phyloP scores from a whole-genome alignment of 2,329 filamentous ascomycete species.

The Helotiales sp. region DNA sequence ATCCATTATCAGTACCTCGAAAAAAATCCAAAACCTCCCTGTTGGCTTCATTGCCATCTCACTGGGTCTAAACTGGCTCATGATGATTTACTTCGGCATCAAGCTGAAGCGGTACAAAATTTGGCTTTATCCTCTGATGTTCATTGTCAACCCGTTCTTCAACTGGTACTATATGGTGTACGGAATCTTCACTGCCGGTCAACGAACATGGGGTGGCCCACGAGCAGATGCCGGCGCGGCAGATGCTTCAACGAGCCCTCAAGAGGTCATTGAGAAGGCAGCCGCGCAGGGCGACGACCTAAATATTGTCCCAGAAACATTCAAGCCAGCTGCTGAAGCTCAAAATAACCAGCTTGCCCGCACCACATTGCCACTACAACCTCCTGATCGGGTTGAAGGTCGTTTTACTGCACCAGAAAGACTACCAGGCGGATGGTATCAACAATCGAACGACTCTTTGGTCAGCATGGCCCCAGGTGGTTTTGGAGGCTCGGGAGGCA shows the following conservation, averaged over 20 bases:
- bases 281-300: slow-evolving; percentile 82
- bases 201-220: slow-evolving; percentile 94
- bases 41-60: slow-evolving; percentile 94
- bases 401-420: slow-evolving; percentile 76
- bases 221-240: slow-evolving; percentile 86
- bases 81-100: slow-evolving; percentile 95
- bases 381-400: slow-evolving; percentile 76
- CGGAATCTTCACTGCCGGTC: slow-evolving; percentile 59
- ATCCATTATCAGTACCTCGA: slow-evolving; percentile 83
- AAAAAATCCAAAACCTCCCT: slow-evolving; percentile 77
- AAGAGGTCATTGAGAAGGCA: slow-evolving; percentile 83
- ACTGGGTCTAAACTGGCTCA: slow-evolving; percentile 87
- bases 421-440: slow-evolving; percentile 71
- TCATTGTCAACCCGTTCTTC: slow-evolving; percentile 92
- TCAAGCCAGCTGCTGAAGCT: slow-evolving; percentile 65
- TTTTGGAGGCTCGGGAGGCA: slow-evolving; percentile 22
- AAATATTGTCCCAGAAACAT: slow-evolving; percentile 87
- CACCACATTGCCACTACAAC: slow-evolving; percentile 66
- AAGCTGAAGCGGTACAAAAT: slow-evolving; percentile 90
- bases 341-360: slow-evolving; percentile 51
- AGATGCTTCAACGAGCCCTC: slow-evolving; percentile 74
- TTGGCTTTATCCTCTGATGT: slow-evolving; percentile 95
- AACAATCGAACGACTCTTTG: slow-evolving; percentile 71
- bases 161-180: slow-evolving; percentile 91
- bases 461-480: slow-evolving; percentile 57